These are phyloP conservation scores for Peronospora tabacina DNA, from an alignment of 352 stramenopile genomes.

Conservation along the genomic window DNA sequence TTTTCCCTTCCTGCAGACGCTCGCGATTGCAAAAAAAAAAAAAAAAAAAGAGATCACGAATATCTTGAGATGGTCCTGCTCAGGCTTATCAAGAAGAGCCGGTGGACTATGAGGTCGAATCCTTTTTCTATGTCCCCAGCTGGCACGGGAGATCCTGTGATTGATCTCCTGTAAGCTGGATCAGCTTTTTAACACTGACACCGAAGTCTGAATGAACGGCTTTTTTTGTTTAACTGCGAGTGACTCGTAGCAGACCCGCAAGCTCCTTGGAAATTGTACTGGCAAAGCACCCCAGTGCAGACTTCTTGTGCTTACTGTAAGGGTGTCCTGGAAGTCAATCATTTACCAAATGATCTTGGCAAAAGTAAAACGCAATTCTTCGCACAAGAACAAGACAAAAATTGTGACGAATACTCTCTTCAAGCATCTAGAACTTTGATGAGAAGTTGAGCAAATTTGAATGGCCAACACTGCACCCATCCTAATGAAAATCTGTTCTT, in stretches of 20 bases:
- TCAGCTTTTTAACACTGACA: not conserved
- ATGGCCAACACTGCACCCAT: conserved; percentile 5
- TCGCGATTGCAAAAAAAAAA: too few relatives aligned
- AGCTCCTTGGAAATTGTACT: too few relatives aligned
- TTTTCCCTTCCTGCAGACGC: too few relatives aligned
- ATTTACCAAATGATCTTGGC: too few relatives aligned
- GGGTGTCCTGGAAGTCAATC: too few relatives aligned
- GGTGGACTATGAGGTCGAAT: not conserved
- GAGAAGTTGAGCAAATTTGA: not conserved
- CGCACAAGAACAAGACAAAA: too few relatives aligned
- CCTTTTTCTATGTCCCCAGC: conserved; percentile 7
- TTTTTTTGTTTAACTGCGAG: not conserved
- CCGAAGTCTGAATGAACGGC: not conserved
- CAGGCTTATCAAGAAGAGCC: not conserved
- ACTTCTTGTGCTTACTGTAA: too few relatives aligned
- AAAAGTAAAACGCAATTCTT: too few relatives aligned
- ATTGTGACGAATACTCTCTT: too few relatives aligned
- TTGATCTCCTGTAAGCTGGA: not conserved
- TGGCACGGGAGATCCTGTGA: not conserved
- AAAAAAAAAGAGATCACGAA: too few relatives aligned
- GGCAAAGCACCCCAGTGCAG: too few relatives aligned
- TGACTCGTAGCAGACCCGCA: not conserved
- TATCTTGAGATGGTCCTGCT: not conserved
- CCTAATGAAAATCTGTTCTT: conserved; percentile 16
- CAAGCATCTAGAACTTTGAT: too few relatives aligned